Evolutionary conservation across 2,329 filamentous ascomycete genomes (phyloP).

Genomic region (Intubia oerlemansii): DNA sequence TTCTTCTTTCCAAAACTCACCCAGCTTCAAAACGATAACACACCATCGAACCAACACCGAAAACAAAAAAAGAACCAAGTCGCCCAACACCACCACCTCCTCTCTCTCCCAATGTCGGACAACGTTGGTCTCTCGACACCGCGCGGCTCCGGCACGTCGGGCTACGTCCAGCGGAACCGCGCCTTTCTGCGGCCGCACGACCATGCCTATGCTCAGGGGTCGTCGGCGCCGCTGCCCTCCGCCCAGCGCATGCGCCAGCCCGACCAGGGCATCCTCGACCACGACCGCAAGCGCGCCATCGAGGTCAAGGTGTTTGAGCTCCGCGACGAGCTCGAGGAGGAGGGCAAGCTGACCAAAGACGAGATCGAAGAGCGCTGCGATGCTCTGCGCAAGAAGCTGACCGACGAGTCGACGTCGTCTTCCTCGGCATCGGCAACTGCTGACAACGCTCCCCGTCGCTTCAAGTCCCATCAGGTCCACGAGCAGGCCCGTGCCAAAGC

Average conservation of each 20-base stretch:
- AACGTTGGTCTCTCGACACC: constrained; percentile 94
- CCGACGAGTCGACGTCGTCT: constrained; percentile 19
- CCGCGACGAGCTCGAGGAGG: constrained; percentile 77
- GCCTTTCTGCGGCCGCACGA: constrained; percentile 76
- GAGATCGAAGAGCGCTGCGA: constrained; percentile 68
- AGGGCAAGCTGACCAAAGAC: constrained; percentile 66
- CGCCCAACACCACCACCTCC: no score
- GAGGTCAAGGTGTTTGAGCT: constrained; percentile 89
- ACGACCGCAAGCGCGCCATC: constrained; percentile 76
- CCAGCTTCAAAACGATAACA: background rate
- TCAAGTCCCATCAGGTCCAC: constrained; percentile 90
- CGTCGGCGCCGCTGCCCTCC: no score
- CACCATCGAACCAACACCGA: no score
- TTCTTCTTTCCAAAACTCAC: constrained; percentile 2
- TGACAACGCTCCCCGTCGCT: constrained; percentile 22
- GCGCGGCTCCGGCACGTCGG: constrained; percentile 84
- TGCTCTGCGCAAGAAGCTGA: constrained; percentile 40
- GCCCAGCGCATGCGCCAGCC: constrained; percentile 65
- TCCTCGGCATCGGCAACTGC: no score
- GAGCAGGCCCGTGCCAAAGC: constrained; percentile 93
- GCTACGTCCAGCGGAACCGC: constrained; percentile 91
- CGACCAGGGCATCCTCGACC: constrained; percentile 81
- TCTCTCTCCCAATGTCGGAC: constrained; percentile 78
- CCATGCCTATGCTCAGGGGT: constrained; percentile 47
- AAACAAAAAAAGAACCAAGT: no score